A percentile compares a stretch with the other conserved stretches of the same genome.
These are phyloP conservation scores for Schizochytrium sp. DNA, from an alignment of 108 stramenopile species.

Conservation along the genomic window DNA sequence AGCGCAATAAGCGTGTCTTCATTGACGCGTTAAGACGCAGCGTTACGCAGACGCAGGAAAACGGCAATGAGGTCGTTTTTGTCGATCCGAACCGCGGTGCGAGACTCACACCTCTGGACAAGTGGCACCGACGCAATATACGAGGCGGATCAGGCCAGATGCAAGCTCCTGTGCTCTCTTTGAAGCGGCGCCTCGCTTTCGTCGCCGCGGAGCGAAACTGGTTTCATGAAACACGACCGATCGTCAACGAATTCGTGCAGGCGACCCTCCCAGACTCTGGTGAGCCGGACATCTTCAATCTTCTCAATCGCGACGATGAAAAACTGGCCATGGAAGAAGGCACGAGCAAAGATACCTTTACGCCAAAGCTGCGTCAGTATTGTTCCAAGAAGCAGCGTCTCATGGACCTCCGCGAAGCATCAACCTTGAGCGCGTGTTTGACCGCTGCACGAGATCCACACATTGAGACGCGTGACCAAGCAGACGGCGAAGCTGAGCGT, in stretches of 20 bases:
- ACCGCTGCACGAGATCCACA: background rate
- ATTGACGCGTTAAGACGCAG: background rate
- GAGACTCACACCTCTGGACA: background rate
- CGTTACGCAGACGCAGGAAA: slow-evolving; percentile 15
- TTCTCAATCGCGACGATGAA: background rate
- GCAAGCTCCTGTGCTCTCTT: background rate
- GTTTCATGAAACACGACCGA: background rate
- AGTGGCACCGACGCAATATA: background rate
- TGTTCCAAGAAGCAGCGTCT: slow-evolving; percentile 18
- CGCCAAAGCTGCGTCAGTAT: background rate
- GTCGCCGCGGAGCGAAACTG: background rate
- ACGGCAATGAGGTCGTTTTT: background rate
- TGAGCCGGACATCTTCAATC: slow-evolving; percentile 16
- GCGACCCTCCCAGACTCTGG: background rate
- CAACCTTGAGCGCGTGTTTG: background rate
- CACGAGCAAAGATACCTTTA: slow-evolving; percentile 13
- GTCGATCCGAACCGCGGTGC: background rate
- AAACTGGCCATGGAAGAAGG: slow-evolving; percentile 5
- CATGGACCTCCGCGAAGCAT: background rate
- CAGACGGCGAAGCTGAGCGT: slow-evolving; percentile 3
- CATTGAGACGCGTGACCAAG: background rate
- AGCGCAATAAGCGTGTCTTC: background rate
- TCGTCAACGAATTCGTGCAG: background rate
- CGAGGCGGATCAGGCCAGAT: background rate
- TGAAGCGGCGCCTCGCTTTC: background rate